Percentiles rank a stretch among this genome's conserved stretches.
phyloP scores from a whole-genome alignment of 2,329 filamentous ascomycete species.

The Exophiala dermatitidis region DNA sequence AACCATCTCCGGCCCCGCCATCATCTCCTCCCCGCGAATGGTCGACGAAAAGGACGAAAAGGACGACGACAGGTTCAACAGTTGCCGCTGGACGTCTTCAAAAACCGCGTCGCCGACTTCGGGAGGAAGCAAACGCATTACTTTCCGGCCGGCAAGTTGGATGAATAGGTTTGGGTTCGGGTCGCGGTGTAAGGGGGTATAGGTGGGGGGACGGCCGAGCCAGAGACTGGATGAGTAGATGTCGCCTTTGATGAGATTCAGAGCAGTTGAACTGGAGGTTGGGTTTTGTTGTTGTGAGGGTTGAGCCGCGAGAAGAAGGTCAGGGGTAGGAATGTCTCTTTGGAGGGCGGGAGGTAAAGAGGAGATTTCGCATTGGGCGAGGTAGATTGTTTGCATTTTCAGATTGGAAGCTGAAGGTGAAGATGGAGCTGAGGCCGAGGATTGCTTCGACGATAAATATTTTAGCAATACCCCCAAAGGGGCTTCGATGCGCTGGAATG shows the following conservation, averaged over 20 bases:
- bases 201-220: constrained; percentile 79
- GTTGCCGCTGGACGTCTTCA: constrained; percentile 38
- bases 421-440: constrained; percentile 25
- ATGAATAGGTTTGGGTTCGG: constrained; percentile 91
- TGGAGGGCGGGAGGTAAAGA: constrained; percentile 59
- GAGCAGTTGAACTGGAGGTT: constrained; percentile 47
- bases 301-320: too few relatives aligned
- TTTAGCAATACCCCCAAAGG: constrained; percentile 58
- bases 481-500: constrained; percentile 43
- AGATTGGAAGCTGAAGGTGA: constrained; percentile 25
- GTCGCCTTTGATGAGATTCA: constrained; percentile 56
- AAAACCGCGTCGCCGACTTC: constrained; percentile 59
- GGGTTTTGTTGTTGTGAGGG: neutral
- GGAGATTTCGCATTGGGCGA: constrained; percentile 70
- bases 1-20: constrained; percentile 66
- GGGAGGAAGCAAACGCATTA: constrained; percentile 64
- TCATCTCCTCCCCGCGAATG: constrained; percentile 81
- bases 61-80: constrained; percentile 21
- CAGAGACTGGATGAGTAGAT: constrained; percentile 83
- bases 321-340: constrained; percentile 61
- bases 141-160: constrained; percentile 68
- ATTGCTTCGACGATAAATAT: constrained; percentile 35
- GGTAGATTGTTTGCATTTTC: constrained; percentile 53
- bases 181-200: constrained; percentile 84
- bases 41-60: constrained; percentile 25